Evolutionary conservation across 2,329 filamentous ascomycete species (phyloP), one percentile per base, ranked within the genome.

Genomic region (Bipolaris cookei): DNA sequence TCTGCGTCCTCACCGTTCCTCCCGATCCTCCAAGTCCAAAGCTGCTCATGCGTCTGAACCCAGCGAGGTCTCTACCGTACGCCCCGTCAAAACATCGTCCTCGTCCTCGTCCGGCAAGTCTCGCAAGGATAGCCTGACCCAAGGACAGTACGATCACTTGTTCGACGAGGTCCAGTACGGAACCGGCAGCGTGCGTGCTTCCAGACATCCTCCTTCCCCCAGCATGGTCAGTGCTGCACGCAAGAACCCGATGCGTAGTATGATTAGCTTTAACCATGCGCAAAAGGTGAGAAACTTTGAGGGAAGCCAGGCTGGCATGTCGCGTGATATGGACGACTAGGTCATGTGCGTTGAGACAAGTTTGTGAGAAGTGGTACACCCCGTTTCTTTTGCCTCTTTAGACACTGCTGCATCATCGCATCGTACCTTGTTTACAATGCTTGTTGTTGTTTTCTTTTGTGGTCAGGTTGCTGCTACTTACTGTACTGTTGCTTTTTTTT

Each of bases 191-290:
- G 76, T 73, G 45, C 66, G 67, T 35, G 65, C 77, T 3, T 45
- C 48, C 35, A 46, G 48, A 30, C 63, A 69, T 58, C 74, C 71
- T 44, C 77, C 74, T 49, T 78, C 75, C 51, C 70, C 67, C 44
- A 77, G 74, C 54, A 77, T 76, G 72, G 63, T 76, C 43, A 67
- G 69, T 49, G 70, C 72, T 13, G 61, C 66, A 50, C 65, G 62
- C 38, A 69, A 71, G 56, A 71, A 67, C n/a, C 65, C 68, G 56
- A 76, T 68, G 53, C 74, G 71, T 66, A 77, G 70, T 61, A 66
- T 75, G 45, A 68, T 74, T 30, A 77, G 67, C 41, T 73, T 70
- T 60, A 65, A 65, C 42, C 60, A 70, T 53, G 71, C 67, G 39
- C 70, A 75, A 65, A 73, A 67, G 68, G 48, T 70, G 57, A 70